phyloP scores from a whole-genome alignment of 176 grass and related monocot species.

The Carex scoparia region DNA sequence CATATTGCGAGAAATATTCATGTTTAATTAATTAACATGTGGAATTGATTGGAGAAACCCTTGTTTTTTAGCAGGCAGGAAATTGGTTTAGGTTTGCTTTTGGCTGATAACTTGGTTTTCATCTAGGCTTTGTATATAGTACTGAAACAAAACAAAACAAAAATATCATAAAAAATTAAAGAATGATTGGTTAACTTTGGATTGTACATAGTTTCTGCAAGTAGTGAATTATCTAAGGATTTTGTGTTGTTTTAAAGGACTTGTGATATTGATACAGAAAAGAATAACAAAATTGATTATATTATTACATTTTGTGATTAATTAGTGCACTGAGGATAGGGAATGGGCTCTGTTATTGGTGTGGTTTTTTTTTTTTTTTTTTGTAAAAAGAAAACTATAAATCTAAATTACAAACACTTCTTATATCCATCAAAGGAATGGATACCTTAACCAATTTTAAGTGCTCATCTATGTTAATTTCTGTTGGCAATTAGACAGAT shows the following conservation, averaged over 20 bases:
- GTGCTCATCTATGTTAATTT: no score
- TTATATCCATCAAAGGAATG: no score
- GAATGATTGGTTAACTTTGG: conserved; percentile 21
- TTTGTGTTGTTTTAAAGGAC: conserved; percentile 2
- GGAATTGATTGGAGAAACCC: conserved; percentile 16
- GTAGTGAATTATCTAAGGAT: neutral
- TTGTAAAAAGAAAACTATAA: no score
- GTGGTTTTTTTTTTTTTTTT: no score
- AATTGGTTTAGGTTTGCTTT: neutral
- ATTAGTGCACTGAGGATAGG: no score
- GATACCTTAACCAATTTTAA: no score
- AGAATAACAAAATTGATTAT: neutral
- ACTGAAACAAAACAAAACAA: neutral
- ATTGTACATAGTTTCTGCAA: conserved; percentile 31
- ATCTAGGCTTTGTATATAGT: conserved; percentile 27
- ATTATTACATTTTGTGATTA: neutral
- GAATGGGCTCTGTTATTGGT: no score
- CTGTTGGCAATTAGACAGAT: no score
- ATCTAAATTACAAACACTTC: no score
- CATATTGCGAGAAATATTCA: neutral
- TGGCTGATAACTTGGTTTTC: neutral
- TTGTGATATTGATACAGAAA: conserved; percentile 14
- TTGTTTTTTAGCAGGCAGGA: neutral
- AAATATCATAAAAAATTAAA: conserved; percentile 10
- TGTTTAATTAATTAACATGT: neutral